Base-by-base conservation (phyloP, 176 grass and related monocot genomes). In the Lolium perenne region DNA sequence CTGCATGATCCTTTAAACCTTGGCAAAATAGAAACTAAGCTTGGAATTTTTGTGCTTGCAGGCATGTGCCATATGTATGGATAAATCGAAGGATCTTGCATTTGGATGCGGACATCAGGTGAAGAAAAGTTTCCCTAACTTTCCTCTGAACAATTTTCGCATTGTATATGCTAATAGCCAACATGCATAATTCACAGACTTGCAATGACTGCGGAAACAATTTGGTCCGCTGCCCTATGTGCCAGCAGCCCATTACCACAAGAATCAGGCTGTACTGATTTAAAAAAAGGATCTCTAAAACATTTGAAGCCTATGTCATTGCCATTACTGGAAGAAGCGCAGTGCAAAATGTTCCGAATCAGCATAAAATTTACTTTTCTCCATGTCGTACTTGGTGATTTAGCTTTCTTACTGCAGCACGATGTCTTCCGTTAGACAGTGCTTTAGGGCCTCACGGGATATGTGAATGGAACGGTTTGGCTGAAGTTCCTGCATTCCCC, bases 91-190 rank as follows among this genome's bases (percentile, higher is more conserved):
- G 84, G 97, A 98, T 83, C 88, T 93, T 15, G 97, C 97, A 43
- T 98, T 98, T 87, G 97, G 97, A 84, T 98, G 97, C 71, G 97
- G 97, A 61, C 97, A 98, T 84, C 97, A 96, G 94, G 97, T 98
- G 75, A 59, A 51, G 23, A 82, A 84, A 74, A 50, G 5, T 80
- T 74, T 8, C 58, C 45, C 46, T 25, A 64, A 72, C 35, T 87
- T 38, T 66, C 32, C 2, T 71, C 38, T 40, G 7, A 35, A 49
- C 23, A 65, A 65, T 71, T 74, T 53, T 29, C 74, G 25, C 53
- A 59, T 49, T 43, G 1, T 73, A 11, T 41, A 71, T 68, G 9
- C 45, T 87, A 74, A 85, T n/a, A 32, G 21, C 45, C 83, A 69
- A 85, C 40, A 32, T 72, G 81, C 48, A 86, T 72, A 23, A 79